Evolutionary conservation across 139 green algal species (phyloP).

Genomic region (Coelastrella sp.): DNA sequence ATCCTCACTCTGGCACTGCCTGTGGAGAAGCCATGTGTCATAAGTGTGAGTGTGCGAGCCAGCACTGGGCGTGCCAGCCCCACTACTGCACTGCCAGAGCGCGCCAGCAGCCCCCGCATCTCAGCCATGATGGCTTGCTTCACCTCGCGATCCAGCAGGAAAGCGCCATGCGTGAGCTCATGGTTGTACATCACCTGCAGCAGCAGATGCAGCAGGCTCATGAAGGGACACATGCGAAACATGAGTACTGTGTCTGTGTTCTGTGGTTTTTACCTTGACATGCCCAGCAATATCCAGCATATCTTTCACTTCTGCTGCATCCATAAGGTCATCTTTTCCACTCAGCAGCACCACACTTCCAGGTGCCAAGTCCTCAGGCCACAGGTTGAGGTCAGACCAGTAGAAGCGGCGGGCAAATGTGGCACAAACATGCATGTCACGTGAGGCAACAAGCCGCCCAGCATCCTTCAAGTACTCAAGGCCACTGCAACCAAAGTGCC

Average conservation of each 20-base stretch:
- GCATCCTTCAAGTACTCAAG: slow-evolving; percentile 41
- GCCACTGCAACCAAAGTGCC: slow-evolving; percentile 18
- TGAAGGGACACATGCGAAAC: background rate
- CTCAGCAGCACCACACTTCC: slow-evolving; percentile 47
- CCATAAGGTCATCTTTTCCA: slow-evolving; percentile 44
- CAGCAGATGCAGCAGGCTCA: background rate
- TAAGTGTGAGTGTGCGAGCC: slow-evolving; percentile 33
- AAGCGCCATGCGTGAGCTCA: slow-evolving; percentile 40
- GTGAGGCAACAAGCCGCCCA: slow-evolving; percentile 36
- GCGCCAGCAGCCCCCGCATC: slow-evolving; percentile 42
- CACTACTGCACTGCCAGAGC: slow-evolving; percentile 36
- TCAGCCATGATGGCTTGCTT: slow-evolving; percentile 41
- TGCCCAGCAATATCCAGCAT: slow-evolving; percentile 47
- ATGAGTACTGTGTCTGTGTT: background rate
- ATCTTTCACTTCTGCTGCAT: slow-evolving; percentile 46
- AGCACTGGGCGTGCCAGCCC: slow-evolving; percentile 34
- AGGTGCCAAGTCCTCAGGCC: slow-evolving; percentile 42
- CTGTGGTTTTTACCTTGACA: slow-evolving; percentile 36
- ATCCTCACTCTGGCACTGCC: background rate
- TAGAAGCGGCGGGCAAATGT: slow-evolving; percentile 50
- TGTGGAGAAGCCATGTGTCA: slow-evolving; percentile 12
- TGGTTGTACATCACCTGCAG: slow-evolving; percentile 46
- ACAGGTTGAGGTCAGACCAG: slow-evolving; percentile 47
- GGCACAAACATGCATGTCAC: slow-evolving; percentile 40
- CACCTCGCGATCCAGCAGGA: slow-evolving; percentile 46